Conservation (phyloP, 768 basidiomycete genomes). For the Termitomyces sp. region DNA sequence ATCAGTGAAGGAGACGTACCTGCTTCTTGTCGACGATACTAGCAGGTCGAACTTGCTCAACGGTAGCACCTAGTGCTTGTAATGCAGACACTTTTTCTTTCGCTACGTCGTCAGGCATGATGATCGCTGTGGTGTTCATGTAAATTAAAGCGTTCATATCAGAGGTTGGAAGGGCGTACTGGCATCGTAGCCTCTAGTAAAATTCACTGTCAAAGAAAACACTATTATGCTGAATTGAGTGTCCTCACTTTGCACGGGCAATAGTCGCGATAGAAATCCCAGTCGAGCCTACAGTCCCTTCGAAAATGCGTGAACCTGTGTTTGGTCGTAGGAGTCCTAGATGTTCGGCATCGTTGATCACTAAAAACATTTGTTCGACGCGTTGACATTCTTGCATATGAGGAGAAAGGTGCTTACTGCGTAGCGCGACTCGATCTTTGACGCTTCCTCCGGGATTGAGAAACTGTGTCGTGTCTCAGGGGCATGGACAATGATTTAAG, state of each 20-base stretch:
- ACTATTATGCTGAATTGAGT: neutral
- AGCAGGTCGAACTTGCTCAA: slow-evolving; percentile 87
- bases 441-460: slow-evolving; percentile 97
- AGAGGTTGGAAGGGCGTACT: slow-evolving; percentile 43
- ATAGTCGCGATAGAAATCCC: slow-evolving; percentile 97
- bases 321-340: slow-evolving; percentile 79
- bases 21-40: slow-evolving; percentile 98
- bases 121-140: slow-evolving; percentile 57
- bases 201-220: neutral
- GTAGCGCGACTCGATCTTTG: slow-evolving; percentile 94
- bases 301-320: slow-evolving; percentile 91
- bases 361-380: slow-evolving; percentile 34
- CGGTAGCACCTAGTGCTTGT: slow-evolving; percentile 79
- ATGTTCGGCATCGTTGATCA: slow-evolving; percentile 91
- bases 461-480: slow-evolving; percentile 47
- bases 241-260: slow-evolving; percentile 71
- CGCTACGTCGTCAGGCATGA: slow-evolving; percentile 88
- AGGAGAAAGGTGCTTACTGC: slow-evolving; percentile 49
- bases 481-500: neutral
- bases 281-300: slow-evolving; percentile 95
- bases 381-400: neutral
- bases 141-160: neutral
- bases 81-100: slow-evolving; percentile 89
- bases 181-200: slow-evolving; percentile 76
- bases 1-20: slow-evolving; percentile 34